phyloP scores from a whole-genome alignment of 768 basidiomycete genomes.

The Boletellus sp. region DNA sequence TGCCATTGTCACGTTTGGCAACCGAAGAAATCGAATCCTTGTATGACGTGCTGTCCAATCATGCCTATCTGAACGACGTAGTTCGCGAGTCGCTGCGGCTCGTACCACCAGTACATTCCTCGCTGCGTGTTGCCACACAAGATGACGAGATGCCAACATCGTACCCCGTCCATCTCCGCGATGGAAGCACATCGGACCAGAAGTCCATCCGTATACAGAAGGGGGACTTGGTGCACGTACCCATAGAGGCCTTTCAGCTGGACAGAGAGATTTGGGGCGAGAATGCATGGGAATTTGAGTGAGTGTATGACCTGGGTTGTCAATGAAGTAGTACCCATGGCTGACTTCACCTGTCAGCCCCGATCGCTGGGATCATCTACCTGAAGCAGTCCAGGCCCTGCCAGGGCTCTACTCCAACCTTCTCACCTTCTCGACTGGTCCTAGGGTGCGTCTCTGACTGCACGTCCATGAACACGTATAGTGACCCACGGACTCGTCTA shows the following conservation, averaged over 20 bases:
- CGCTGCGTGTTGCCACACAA: slow-evolving; percentile 70
- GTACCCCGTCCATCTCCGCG: slow-evolving; percentile 51
- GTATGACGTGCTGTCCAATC: slow-evolving; percentile 49
- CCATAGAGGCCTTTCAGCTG: slow-evolving; percentile 76
- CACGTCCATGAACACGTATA: neutral
- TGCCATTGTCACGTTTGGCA: slow-evolving; percentile 43
- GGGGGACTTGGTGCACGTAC: slow-evolving; percentile 73
- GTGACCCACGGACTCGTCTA: slow-evolving; percentile 25
- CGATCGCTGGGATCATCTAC: slow-evolving; percentile 76
- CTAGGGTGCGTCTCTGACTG: slow-evolving; percentile 51
- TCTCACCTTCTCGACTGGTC: slow-evolving; percentile 77
- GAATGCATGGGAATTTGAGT: slow-evolving; percentile 82
- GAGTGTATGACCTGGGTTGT: slow-evolving; percentile 20
- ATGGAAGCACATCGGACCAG: slow-evolving; percentile 43
- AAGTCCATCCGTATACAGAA: slow-evolving; percentile 52
- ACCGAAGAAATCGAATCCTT: slow-evolving; percentile 65
- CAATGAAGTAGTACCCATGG: slow-evolving; percentile 1
- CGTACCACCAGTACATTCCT: slow-evolving; percentile 77
- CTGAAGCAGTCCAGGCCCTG: slow-evolving; percentile 59
- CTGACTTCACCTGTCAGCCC: slow-evolving; percentile 44
- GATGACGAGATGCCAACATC: slow-evolving; percentile 77
- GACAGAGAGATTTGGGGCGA: slow-evolving; percentile 77
- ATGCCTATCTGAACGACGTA: slow-evolving; percentile 76
- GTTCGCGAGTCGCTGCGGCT: slow-evolving; percentile 73
- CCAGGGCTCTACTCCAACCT: slow-evolving; percentile 73